Base-by-base conservation (phyloP, 345 rosid species). In the Sapria himalayana region DNA sequence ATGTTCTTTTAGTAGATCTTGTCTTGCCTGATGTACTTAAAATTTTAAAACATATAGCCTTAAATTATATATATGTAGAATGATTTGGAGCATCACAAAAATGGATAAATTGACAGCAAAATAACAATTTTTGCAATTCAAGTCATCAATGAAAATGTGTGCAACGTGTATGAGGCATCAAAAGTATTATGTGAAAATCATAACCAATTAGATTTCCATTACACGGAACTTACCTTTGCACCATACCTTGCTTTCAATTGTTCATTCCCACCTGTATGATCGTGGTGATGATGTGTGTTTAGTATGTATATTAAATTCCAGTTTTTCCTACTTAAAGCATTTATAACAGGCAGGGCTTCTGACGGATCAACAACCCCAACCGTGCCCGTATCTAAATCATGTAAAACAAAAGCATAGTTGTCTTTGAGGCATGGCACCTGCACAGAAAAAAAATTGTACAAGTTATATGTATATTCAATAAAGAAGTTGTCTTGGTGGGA, bases 351-450 rank as follows among this genome's bases (percentile, higher is more conserved):
- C 17, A 49, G 58, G 54, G 95, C 71, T 66, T 91, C 99, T 52
- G 76, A 69, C 10, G 99, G 99, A 75, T 91, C 99, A 66, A 91
- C 95, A 33, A 91, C 93, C 40, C 93, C 99, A 61, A 91, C 95
- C 0, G 99, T 91, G 48, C 95, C 99, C 0, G 99, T 91, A 61
- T 84, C 85, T 51, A 62, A 73, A 51, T 91, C 99, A 43, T 84
- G 84, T 44, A 91, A 70, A 43, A 91, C 79, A 63, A 82, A 91
- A 33, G 99, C 95, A 52, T 80, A 91, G 61, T 72, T 77, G 56
- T 91, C 95, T 49, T 57, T 65, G 35, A 82, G 74, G 37, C 99
- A 91, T 2, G 93, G 82, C 54, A 91, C 95, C 99, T 91, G 68
- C 24, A 60, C 35, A 50, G 20, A 7, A 42, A 12, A 46, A 45